Conservation (phyloP, 2,329 filamentous ascomycete genomes). For the Aspergillus sp. region DNA sequence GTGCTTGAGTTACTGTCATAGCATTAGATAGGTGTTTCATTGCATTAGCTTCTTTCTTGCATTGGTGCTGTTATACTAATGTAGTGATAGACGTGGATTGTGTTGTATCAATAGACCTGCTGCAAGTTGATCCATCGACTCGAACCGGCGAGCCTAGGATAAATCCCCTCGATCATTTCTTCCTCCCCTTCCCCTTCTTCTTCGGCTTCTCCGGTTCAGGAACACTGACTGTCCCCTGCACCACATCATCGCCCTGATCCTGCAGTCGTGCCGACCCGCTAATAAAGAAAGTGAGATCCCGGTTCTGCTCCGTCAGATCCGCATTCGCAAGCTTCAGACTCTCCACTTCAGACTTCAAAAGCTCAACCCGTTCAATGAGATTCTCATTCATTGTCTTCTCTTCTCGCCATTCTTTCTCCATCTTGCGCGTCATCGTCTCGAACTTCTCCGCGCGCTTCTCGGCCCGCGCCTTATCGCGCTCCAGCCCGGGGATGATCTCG, state of each 20-base stretch:
- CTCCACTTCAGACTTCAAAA: conserved; percentile 61
- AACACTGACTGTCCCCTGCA: conserved; percentile 70
- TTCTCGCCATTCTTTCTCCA: conserved; percentile 77
- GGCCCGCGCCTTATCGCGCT: conserved; percentile 71
- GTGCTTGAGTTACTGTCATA: too few relatives aligned
- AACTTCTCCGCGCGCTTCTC: conserved; percentile 70
- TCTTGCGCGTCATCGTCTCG: conserved; percentile 70
- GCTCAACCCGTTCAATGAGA: conserved; percentile 74
- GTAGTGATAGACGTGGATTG: not conserved
- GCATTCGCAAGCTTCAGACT: conserved; percentile 62
- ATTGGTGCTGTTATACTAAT: not conserved
- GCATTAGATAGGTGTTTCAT: not conserved
- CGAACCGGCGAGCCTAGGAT: not conserved
- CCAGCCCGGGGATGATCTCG: conserved; percentile 66
- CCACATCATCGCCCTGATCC: conserved; percentile 70
- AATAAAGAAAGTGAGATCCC: conserved; percentile 85
- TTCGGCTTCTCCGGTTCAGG: conserved; percentile 53
- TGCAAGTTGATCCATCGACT: not conserved
- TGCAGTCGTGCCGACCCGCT: conserved; percentile 78
- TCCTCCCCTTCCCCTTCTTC: conserved; percentile 40
- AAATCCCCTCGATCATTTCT: not conserved
- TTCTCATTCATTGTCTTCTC: conserved; percentile 83
- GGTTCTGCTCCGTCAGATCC: conserved; percentile 81
- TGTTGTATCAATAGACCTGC: not conserved
- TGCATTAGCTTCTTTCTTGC: not conserved